Conservation (phyloP, 495 filamentous ascomycete genomes). For the Penicillium angulare region DNA sequence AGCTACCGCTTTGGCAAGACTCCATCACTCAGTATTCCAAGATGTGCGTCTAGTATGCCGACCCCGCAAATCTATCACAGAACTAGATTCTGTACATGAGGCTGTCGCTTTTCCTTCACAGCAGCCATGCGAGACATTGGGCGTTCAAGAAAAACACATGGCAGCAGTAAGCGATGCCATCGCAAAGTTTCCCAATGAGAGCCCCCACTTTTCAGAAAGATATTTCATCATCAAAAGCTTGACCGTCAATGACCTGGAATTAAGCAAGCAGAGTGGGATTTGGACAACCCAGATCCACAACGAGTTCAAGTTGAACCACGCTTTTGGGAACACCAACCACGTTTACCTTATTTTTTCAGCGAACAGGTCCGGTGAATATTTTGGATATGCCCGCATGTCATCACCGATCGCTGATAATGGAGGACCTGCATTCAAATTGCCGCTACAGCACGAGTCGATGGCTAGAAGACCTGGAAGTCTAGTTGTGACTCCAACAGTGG, state of each 20-base stretch:
- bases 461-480: slow-evolving; percentile 53
- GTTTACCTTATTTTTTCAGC: slow-evolving; percentile 98
- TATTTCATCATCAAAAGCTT: slow-evolving; percentile 95
- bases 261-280: slow-evolving; percentile 81
- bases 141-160: not conserved
- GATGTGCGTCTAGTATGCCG: slow-evolving; percentile 90
- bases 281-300: slow-evolving; percentile 98
- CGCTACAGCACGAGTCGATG: slow-evolving; percentile 48
- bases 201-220: slow-evolving; percentile 53
- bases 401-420: slow-evolving; percentile 80
- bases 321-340: slow-evolving; percentile 73
- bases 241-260: slow-evolving; percentile 88
- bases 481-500: slow-evolving; percentile 70
- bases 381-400: slow-evolving; percentile 90
- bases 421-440: slow-evolving; percentile 58
- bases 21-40: slow-evolving; percentile 90
- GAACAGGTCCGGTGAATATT: slow-evolving; percentile 98
- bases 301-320: slow-evolving; percentile 76
- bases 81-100: not conserved
- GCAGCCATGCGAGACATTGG: not conserved
- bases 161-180: not conserved
- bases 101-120: not conserved
- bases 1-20: slow-evolving; percentile 71
- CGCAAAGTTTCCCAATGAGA: not conserved
- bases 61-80: slow-evolving; percentile 60